Evolutionary conservation across 2,329 filamentous ascomycete species (phyloP).

Genomic region (Emmonsiellopsis sp.): DNA sequence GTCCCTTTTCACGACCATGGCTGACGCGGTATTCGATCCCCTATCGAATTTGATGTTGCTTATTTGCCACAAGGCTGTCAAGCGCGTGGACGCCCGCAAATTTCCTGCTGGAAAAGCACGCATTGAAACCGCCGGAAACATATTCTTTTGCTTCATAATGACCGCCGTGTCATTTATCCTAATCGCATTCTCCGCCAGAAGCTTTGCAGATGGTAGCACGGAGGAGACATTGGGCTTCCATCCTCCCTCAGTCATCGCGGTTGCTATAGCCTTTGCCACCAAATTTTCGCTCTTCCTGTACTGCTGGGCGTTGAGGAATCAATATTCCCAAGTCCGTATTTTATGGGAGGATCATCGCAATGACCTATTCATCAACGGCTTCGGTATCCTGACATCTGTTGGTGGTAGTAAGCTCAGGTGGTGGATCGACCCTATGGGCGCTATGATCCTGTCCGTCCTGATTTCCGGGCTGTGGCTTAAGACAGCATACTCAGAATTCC

Average conservation of each 20-base stretch:
- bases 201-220: slow-evolving; percentile 46
- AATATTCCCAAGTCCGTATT: slow-evolving; percentile 84
- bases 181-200: slow-evolving; percentile 73
- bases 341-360: slow-evolving; percentile 97
- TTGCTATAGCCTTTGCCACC: slow-evolving; percentile 71
- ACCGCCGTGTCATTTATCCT: slow-evolving; percentile 82
- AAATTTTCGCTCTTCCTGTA: slow-evolving; percentile 81
- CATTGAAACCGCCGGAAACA: slow-evolving; percentile 92
- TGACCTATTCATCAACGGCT: slow-evolving; percentile 91
- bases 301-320: slow-evolving; percentile 83
- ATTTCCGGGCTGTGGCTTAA: slow-evolving; percentile 74
- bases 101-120: slow-evolving; percentile 91
- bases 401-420: slow-evolving; percentile 78
- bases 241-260: slow-evolving; percentile 74
- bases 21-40: slow-evolving; percentile 88
- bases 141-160: slow-evolving; percentile 95
- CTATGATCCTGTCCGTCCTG: slow-evolving; percentile 69
- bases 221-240: slow-evolving; percentile 58
- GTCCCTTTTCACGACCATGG: slow-evolving; percentile 95
- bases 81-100: slow-evolving; percentile 70
- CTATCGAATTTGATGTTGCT: slow-evolving; percentile 82
- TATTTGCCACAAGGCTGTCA: slow-evolving; percentile 76
- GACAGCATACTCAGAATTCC: slow-evolving; percentile 81
- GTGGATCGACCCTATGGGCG: slow-evolving; percentile 94
- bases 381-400: slow-evolving; percentile 84